Conservation (phyloP, 116 monocot species). For the Cymodocea nodosa region DNA sequence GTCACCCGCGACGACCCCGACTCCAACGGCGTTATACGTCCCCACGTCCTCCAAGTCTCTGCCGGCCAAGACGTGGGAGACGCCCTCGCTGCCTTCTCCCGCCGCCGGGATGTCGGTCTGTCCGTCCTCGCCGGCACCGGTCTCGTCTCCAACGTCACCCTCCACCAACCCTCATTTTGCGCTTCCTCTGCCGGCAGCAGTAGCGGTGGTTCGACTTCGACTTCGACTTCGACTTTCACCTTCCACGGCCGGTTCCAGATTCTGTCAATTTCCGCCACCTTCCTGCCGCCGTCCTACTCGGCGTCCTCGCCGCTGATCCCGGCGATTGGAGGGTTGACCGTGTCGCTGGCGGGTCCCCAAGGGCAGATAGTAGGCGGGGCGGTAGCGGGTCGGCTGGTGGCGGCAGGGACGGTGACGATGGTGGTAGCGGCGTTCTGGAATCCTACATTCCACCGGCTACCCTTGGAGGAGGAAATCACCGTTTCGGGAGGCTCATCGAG, state of each 20-base stretch:
- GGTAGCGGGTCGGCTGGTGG: slow-evolving; percentile 26
- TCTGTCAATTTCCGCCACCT: slow-evolving; percentile 32
- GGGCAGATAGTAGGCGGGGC: slow-evolving; percentile 37
- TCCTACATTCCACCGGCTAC: slow-evolving; percentile 25
- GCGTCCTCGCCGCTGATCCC: not conserved
- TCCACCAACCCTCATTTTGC: slow-evolving; percentile 18
- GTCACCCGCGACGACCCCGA: slow-evolving; percentile 16
- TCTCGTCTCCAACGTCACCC: slow-evolving; percentile 21
- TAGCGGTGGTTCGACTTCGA: not conserved
- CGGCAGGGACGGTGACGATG: slow-evolving; percentile 26
- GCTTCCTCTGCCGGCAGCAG: not conserved
- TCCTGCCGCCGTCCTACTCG: slow-evolving; percentile 16
- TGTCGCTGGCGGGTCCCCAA: slow-evolving; percentile 30
- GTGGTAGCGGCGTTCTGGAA: slow-evolving; percentile 22
- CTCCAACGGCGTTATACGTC: slow-evolving; percentile 15
- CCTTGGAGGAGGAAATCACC: slow-evolving; percentile 21
- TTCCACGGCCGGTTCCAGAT: slow-evolving; percentile 39
- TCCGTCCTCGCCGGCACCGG: slow-evolving; percentile 37
- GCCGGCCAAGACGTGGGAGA: slow-evolving; percentile 25
- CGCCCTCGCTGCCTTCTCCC: slow-evolving; percentile 23
- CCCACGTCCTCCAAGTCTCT: slow-evolving; percentile 35
- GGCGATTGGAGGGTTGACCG: slow-evolving; percentile 10
- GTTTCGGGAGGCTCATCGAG: not conserved
- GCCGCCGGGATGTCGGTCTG: slow-evolving; percentile 23
- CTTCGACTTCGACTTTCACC: not conserved